phyloP scores from a whole-genome alignment of 163 green algal species.

The Chlorella variabilis region DNA sequence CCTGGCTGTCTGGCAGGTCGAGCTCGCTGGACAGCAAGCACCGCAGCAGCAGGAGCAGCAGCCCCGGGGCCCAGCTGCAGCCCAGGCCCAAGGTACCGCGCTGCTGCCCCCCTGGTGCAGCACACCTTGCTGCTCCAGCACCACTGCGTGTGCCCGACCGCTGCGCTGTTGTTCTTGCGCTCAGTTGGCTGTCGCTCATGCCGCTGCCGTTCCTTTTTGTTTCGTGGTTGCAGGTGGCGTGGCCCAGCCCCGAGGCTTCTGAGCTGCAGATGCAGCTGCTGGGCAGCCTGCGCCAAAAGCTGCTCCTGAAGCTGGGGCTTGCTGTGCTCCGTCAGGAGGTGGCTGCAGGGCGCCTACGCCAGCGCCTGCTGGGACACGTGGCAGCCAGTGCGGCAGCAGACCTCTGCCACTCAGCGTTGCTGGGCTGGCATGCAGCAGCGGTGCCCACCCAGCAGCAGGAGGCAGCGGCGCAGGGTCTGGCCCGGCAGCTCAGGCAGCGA shows the following conservation, averaged over 20 bases:
- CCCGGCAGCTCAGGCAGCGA: not conserved
- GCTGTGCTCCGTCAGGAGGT: conserved; percentile 16
- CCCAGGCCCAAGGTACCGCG: conserved; percentile 22
- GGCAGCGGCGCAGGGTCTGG: not conserved
- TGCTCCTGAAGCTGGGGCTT: conserved; percentile 37
- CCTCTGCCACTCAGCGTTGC: not conserved
- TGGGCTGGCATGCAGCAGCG: conserved; percentile 7
- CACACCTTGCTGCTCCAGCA: no score
- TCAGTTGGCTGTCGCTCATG: not conserved
- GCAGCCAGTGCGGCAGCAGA: not conserved
- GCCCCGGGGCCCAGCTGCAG: conserved; percentile 18
- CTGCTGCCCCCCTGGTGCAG: not conserved
- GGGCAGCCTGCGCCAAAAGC: conserved; percentile 10
- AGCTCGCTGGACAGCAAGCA: conserved; percentile 38
- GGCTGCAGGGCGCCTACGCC: not conserved
- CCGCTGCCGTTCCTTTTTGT: not conserved
- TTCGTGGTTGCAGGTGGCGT: not conserved
- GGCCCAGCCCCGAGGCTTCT: conserved; percentile 13
- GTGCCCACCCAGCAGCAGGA: conserved; percentile 10
- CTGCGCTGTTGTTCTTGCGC: no score
- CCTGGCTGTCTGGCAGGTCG: conserved; percentile 33
- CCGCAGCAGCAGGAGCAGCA: conserved; percentile 11
- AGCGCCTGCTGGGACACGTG: conserved; percentile 1
- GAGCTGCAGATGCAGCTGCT: conserved; percentile 43
- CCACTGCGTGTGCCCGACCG: no score